Evolutionary conservation across 1,139 yeast species (phyloP), one percentile per base, ranked within the genome.

Genomic region (Diutina ranongensis): DNA sequence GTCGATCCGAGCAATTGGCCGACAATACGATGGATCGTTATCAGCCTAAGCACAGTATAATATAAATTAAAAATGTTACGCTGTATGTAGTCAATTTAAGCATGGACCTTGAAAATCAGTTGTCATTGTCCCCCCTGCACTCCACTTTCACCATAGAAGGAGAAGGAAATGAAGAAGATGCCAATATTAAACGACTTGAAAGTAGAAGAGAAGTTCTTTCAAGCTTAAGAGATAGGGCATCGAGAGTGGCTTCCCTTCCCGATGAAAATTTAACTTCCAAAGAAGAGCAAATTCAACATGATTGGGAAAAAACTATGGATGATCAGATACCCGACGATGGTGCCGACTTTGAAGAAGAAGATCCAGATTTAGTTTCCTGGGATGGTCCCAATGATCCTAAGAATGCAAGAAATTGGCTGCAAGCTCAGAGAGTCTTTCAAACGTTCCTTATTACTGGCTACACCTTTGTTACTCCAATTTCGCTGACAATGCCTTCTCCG

Each of bases 341-440:
- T 25, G 28, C 9, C 10, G 64, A 68, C 48, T 73, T 81, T 18
- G 65, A 63, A 12, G 81, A 75, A 51, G 57, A 61, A 22, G 85
- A 80, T 53, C 84, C 83, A 0, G 84, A 79, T 54, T 60, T 79
- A 40, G 78, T 80, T 3, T 72, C 83, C 1, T 80, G 84, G 84
- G 81, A 78, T 38, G 78, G 79, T 3, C 69, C 66, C 2, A 71
- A 76, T 48, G 86, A 80, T 54, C 80, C 82, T 0, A 62, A 61
- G 20, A 71, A 73, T 52, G 84, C 87, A 32, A 61, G 83, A 49
- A 80, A 80, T 58, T 80, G 85, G 85, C 31, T 70, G 0, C n/a
- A 49, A 0, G 18, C 46, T 0, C 54, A 62, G 33, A 78, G 78
- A 54, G 58, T 69, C 54, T 47, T 60, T 18, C 72, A 72, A 46